These are phyloP conservation scores for Trichoderma atroviride DNA, from an alignment of 2,329 filamentous ascomycete genomes.

Conservation along the genomic window DNA sequence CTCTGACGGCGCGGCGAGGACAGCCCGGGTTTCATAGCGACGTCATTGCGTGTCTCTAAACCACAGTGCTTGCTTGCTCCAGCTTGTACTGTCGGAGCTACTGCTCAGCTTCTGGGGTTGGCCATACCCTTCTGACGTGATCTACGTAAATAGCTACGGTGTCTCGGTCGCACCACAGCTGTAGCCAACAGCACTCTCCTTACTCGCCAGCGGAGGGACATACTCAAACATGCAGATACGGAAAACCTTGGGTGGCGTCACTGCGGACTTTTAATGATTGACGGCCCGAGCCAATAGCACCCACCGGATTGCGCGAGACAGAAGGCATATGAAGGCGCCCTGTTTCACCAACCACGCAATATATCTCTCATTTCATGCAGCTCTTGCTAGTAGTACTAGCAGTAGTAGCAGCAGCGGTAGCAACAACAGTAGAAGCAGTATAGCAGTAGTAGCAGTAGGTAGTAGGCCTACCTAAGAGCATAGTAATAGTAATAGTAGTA, in stretches of 20 bases:
- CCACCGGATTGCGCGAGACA: not conserved
- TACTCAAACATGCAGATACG: not conserved
- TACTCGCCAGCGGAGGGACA: not conserved
- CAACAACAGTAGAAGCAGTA: no score
- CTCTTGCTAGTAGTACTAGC: not conserved
- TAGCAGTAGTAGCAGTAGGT: no score
- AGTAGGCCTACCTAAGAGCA: no score
- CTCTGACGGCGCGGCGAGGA: not conserved
- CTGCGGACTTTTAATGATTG: not conserved
- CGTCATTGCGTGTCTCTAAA: constrained; percentile 18
- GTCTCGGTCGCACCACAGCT: not conserved
- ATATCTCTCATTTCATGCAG: constrained; percentile 14
- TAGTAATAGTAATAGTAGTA: no score
- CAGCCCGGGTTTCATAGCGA: constrained; percentile 4
- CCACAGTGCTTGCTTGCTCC: constrained; percentile 1
- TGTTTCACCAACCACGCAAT: constrained; percentile 20
- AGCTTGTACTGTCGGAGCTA: constrained; percentile 4
- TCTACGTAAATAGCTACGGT: not conserved
- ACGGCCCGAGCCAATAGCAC: not conserved
- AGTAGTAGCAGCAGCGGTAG: no score
- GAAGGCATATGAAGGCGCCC: constrained; percentile 6
- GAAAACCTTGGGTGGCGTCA: not conserved
- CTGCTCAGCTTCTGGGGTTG: not conserved
- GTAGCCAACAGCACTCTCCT: not conserved
- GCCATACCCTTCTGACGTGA: constrained; percentile 6